Evolutionary conservation across 2,329 filamentous ascomycete species (phyloP), one percentile per base, ranked within the genome.

Genomic region (Colletotrichum euphorbiae): DNA sequence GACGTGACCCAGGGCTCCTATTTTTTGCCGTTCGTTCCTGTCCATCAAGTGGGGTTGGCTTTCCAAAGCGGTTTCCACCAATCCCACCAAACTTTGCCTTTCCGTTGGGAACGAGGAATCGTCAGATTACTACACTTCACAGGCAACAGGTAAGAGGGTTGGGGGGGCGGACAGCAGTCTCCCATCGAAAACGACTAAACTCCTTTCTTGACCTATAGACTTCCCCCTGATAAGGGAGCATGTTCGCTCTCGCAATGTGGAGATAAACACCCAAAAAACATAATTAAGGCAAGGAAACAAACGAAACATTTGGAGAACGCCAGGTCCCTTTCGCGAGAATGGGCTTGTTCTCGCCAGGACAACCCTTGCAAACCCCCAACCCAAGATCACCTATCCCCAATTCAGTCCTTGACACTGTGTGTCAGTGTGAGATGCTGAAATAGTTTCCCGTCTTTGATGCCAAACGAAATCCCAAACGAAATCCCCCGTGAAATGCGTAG

Each of bases 401-500:
- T 50, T 42, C 8, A 45, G 36, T 50, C 7, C 62, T 42, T 19
- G 48, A 15, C 31, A 48, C 45, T 42, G 40, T 33, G 48, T 21
- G 28, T 43, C 7, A 8, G 28, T 57, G 58, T 28, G 38, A n/a
- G 55, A 67, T 67, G 62, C 58, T 66, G 43, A 51, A 8, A 13
- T 40, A 55, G 33, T 21, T 40, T 46, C 57, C 62, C 56, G 56
- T 67, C 62, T 69, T 63, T 56, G 48, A 69, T 69, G 62, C 56
- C 67, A 62, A 67, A 55, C 61, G 54, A 57, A 59, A 62, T 45
- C 28, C 56, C 67, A 62, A 67, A 55, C 61, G 54, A 57, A 59
- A 62, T 45, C 28, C 65, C 67, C 67, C 17, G 31, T 67, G 62
- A 21, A 48, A 69, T 69, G 67, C 67, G 56, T 57, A 56, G 28